Percentiles rank a stretch among this genome's conserved stretches.
phyloP scores from a whole-genome alignment of 768 basidiomycete species.

The Leucocoprinus birnbaumii region DNA sequence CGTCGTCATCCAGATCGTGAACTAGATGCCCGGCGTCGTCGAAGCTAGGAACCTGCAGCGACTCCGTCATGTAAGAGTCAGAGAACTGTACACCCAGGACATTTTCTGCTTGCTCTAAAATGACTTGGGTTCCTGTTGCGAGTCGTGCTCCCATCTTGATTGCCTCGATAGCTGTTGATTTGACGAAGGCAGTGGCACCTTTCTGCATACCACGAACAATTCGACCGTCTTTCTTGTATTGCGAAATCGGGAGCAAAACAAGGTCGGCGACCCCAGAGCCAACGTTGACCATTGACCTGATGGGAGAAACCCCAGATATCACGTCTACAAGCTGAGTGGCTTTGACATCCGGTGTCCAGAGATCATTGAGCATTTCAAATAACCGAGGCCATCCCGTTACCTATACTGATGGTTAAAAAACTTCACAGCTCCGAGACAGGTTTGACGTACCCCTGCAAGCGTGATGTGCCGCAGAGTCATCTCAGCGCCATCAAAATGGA shows the following conservation, averaged over 20 bases:
- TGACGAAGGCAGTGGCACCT: constrained; percentile 89
- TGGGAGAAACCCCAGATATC: constrained; percentile 93
- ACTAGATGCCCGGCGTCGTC: constrained; percentile 29
- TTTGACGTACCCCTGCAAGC: constrained; percentile 73
- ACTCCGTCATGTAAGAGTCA: constrained; percentile 63
- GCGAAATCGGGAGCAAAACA: constrained; percentile 91
- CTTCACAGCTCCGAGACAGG: neutral
- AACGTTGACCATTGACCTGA: constrained; percentile 95
- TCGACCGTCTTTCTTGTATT: constrained; percentile 96
- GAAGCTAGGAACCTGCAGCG: constrained; percentile 44
- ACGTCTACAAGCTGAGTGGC: constrained; percentile 97
- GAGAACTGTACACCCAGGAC: constrained; percentile 82
- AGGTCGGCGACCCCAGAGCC: constrained; percentile 97
- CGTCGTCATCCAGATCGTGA: constrained; percentile 32
- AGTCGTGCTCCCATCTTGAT: constrained; percentile 91
- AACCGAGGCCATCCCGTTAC: constrained; percentile 90
- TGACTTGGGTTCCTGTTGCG: constrained; percentile 97
- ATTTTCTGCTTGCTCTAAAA: constrained; percentile 91
- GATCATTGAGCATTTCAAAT: constrained; percentile 90
- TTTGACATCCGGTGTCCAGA: constrained; percentile 99
- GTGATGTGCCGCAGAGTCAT: constrained; percentile 96
- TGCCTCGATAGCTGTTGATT: constrained; percentile 93
- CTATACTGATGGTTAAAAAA: constrained; percentile 35
- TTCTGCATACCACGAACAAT: constrained; percentile 92
- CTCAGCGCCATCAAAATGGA: constrained; percentile 98